Percentiles rank a stretch among this genome's conserved stretches.
These are phyloP conservation scores for Nissolia schottii DNA, from an alignment of 306 rosid species.

Conservation along the genomic window DNA sequence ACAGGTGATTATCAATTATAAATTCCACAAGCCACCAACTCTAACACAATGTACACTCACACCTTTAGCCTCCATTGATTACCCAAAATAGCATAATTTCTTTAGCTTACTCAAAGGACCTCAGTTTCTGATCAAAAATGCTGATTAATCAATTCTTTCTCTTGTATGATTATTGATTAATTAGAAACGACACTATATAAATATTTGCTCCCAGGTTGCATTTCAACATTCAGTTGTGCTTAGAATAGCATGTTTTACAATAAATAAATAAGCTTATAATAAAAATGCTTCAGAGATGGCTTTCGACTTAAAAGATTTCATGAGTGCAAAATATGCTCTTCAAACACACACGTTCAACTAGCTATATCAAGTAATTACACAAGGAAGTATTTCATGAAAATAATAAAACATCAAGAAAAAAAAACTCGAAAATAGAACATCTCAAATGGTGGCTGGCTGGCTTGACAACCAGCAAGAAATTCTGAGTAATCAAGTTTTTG, in stretches of 20 bases:
- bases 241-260: background rate
- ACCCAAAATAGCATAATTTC: no score
- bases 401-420: background rate
- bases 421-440: no score
- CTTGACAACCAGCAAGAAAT: no score
- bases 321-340: background rate
- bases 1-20: no score
- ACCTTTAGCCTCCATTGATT: no score
- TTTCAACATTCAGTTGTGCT: background rate
- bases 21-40: no score
- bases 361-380: background rate
- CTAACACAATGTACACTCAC: no score
- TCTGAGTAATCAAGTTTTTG: no score
- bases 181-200: background rate
- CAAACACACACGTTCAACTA: background rate
- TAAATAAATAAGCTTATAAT: background rate
- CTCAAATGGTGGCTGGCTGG: no score
- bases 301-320: background rate
- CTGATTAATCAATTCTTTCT: background rate
- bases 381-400: background rate
- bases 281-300: conserved; percentile 11
- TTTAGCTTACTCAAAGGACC: no score
- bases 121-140: background rate
- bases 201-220: background rate
- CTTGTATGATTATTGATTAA: background rate